Conservation (phyloP, 331 rosid genomes). For the Quercus phellos region DNA sequence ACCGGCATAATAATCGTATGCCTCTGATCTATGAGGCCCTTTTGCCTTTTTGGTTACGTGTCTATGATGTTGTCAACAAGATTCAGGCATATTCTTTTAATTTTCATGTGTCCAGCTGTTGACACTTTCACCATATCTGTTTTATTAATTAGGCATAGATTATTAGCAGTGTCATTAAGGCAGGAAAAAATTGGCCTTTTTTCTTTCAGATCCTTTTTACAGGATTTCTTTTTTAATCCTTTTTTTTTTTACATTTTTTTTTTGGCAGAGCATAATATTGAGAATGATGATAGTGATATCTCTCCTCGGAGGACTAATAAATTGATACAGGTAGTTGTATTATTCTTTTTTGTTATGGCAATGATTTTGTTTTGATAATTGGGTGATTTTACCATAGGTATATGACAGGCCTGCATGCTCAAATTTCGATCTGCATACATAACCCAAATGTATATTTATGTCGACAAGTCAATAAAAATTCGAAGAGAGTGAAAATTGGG, state of each 20-base stretch:
- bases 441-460: background rate
- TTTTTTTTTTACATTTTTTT: background rate
- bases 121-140: background rate
- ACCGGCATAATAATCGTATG: background rate
- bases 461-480: background rate
- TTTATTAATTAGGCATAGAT: too few species aligned
- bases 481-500: background rate
- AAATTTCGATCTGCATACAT: background rate
- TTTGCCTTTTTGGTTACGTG: background rate
- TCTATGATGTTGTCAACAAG: background rate
- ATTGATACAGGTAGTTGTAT: constrained; percentile 29
- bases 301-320: constrained; percentile 13
- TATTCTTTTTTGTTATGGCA: background rate
- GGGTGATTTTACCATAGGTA: background rate
- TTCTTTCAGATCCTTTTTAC: background rate
- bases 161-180: background rate
- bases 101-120: background rate
- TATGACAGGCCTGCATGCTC: background rate
- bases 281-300: constrained; percentile 12
- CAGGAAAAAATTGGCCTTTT: background rate
- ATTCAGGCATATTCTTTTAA: background rate
- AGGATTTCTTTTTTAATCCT: background rate
- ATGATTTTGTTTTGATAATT: background rate
- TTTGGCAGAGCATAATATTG: constrained; percentile 33
- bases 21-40: background rate